A percentile compares a stretch with the other conserved stretches of the same genome.
These are phyloP conservation scores for Thinopyrum obtusiflorum DNA, from an alignment of 202 grass and related monocot species.

Conservation along the genomic window DNA sequence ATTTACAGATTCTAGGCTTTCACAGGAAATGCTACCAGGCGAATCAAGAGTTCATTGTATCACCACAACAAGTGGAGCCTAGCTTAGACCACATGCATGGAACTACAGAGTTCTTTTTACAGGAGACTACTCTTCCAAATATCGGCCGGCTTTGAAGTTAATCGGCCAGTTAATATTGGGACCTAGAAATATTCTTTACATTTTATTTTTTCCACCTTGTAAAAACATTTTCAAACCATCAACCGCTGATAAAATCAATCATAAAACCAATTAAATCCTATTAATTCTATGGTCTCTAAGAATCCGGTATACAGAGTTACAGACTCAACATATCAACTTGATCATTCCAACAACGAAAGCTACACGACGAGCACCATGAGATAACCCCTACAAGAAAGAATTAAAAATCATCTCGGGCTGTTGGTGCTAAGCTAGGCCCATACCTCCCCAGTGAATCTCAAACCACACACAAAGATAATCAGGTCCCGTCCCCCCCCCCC, in stretches of 20 bases:
- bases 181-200: background rate
- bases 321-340: background rate
- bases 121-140: background rate
- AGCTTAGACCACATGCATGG: background rate
- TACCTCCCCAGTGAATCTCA: slow-evolving; percentile 8
- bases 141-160: too few species aligned
- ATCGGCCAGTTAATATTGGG: background rate
- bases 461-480: background rate
- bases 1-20: background rate
- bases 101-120: background rate
- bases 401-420: background rate
- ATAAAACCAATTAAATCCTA: slow-evolving; percentile 5
- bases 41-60: background rate
- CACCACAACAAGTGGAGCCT: background rate
- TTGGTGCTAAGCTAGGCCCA: background rate
- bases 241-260: background rate
- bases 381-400: background rate
- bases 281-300: background rate
- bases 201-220: background rate
- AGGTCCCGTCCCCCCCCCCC: too few species aligned
- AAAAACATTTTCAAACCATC: background rate
- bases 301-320: background rate
- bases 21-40: background rate
- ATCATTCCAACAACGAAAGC: background rate
- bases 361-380: background rate